Conservation (phyloP, 2,329 filamentous ascomycete genomes). For the Macroventuria anomochaeta region DNA sequence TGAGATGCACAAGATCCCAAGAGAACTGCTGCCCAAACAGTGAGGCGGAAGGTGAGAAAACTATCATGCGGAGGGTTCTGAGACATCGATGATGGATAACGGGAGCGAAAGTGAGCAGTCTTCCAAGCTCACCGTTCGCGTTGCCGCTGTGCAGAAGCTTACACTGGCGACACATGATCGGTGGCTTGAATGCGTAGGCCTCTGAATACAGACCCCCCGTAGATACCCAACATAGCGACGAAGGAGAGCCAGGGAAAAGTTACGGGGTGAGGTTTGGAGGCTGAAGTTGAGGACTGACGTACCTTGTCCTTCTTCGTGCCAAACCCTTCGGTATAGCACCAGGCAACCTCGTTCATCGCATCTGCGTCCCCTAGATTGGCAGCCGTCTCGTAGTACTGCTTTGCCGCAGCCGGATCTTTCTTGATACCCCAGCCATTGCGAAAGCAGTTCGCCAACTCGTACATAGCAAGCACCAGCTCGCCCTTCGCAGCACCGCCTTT, state of each 20-base stretch:
- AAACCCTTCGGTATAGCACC: constrained; percentile 97
- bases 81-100: constrained; percentile 8
- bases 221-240: constrained; percentile 11
- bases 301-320: constrained; percentile 99
- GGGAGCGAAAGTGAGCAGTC: constrained; percentile 19
- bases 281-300: constrained; percentile 52
- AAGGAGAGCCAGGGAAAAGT: constrained; percentile 1
- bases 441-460: constrained; percentile 91
- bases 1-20: constrained; percentile 6
- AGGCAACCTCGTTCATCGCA: constrained; percentile 95
- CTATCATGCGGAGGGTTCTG: constrained; percentile 16
- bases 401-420: constrained; percentile 83
- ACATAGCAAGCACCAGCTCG: constrained; percentile 94
- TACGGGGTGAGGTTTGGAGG: constrained; percentile 6
- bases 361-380: constrained; percentile 96
- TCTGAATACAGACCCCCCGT: constrained; percentile 2
- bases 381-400: constrained; percentile 94
- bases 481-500: constrained; percentile 95
- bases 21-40: constrained; percentile 49
- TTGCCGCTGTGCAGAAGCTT: constrained; percentile 24
- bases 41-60: constrained; percentile 42
- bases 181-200: constrained; percentile 26
- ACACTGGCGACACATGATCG: constrained; percentile 29
- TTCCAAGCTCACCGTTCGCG: constrained; percentile 36
- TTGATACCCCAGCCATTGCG: constrained; percentile 92